Base-by-base conservation (phyloP, 2,329 filamentous ascomycete genomes). In the Mariannaea sp. region DNA sequence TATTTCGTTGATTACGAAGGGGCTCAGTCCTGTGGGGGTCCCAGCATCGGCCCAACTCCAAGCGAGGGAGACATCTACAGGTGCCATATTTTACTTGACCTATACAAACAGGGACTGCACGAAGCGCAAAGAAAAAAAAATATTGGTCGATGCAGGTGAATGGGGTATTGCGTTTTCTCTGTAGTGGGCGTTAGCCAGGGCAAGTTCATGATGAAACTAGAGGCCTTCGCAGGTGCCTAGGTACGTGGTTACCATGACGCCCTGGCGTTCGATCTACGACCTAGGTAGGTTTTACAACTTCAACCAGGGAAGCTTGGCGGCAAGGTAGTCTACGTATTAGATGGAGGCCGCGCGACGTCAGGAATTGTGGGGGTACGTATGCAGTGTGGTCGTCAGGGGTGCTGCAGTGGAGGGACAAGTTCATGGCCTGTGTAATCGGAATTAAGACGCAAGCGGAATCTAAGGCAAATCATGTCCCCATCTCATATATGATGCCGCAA, bases 301-400 rank as follows among this genome's bases (percentile, higher is more conserved):
- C n/a, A n/a, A n/a, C n/a, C n/a, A n/a, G n/a, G n/a, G n/a, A n/a
- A n/a, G n/a, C n/a, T n/a, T n/a, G n/a, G n/a, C n/a, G n/a, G n/a
- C n/a, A n/a, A n/a, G n/a, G n/a, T n/a, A n/a, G n/a, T n/a, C n/a
- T n/a, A n/a, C n/a, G n/a, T n/a, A n/a, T n/a, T n/a, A 38, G 20
- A n/a, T 17, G 46, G 46, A 56, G n/a, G n/a, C n/a, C 48, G 30
- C 33, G 49, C 43, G 49, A 56, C 53, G 49, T 56, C 44, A 53
- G 49, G 22, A 16, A 26, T 17, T 53, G 54, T 49, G 54, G 54
- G 49, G 54, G 20, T 22, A 14, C 27, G 30, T 20, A n/a, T 33
- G 26, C 22, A 24, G 8, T 24, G 22, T 26, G n/a, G n/a, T n/a
- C n/a, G n/a, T n/a, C n/a, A n/a, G n/a, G n/a, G n/a, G n/a, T n/a